Base-by-base conservation (phyloP, 2,329 filamentous ascomycete species). In the Aspergillus glaucus region DNA sequence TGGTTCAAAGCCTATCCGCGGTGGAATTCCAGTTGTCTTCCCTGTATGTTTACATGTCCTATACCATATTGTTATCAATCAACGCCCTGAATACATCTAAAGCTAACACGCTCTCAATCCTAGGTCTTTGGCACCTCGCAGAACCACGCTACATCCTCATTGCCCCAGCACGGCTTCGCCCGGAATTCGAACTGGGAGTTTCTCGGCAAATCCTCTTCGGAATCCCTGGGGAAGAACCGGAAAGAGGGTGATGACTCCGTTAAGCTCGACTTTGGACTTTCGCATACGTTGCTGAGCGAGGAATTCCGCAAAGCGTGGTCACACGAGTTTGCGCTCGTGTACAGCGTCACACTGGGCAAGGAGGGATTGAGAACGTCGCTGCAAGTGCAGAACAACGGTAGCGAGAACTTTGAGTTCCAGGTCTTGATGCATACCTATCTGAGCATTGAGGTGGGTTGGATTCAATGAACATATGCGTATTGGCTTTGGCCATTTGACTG, bases 251-350 rank as follows among this genome's bases (percentile, higher is more conserved):
- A 87, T 63, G 76, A 82, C 62, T 85, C 84, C 44, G 85, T 97
- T 56, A 96, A 95, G 78, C 84, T 98, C 52, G 93, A 98, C 74
- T 97, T 98, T 69, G 93, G 92, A 24, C 83, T 98, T 32, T 88
- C 86, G 45, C 80, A 82, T 24, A 77, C 80, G 45, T 86, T 85
- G 63, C 75, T 97, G 49, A 80, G 79, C 56, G 82, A 85, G 0
- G 79, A 84, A 40, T 79, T 80, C 57, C 82, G 80, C 64, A 79
- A 80, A 59, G 79, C 84, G 21, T 98, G 93, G 93, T 85, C 87
- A 2, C 86, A 86, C 64, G 83, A 87, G 54, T 98, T 98, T 67
- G 87, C 86, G 4, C 79, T 97, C 45, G 86, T 96, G 48, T 98
- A 98, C 77, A 94, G 87, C 62, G 89, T 98, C 50, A 95, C 88